These are phyloP conservation scores for Tritrichomonas musculus DNA, from an alignment of 208 protist species.

Conservation along the genomic window DNA sequence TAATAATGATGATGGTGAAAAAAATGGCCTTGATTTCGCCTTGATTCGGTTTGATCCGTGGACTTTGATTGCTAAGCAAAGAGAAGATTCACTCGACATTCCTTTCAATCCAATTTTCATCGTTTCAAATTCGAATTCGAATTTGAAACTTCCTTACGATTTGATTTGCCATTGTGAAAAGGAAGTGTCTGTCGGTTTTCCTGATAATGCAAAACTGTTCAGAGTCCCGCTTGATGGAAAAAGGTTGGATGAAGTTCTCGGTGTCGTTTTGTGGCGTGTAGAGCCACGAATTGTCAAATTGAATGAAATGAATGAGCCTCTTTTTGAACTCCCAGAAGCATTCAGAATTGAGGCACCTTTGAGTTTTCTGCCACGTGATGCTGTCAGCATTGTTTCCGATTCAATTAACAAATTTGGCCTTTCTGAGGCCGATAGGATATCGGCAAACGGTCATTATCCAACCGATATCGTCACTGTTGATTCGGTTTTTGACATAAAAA, in stretches of 20 bases:
- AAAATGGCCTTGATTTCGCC: not conserved
- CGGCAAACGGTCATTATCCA: not conserved
- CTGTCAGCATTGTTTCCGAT: not conserved
- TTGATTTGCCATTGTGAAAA: not conserved
- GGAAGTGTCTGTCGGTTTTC: not conserved
- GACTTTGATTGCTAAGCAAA: not conserved
- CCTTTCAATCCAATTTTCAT: not conserved
- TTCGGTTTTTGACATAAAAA: not conserved
- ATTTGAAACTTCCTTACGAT: too few relatives aligned
- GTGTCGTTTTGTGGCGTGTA: not conserved
- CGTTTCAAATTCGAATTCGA: too few relatives aligned
- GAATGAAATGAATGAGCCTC: not conserved
- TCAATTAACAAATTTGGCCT: not conserved
- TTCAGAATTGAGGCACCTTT: not conserved
- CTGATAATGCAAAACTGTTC: not conserved
- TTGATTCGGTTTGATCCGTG: not conserved
- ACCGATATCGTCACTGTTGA: not conserved
- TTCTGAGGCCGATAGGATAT: not conserved
- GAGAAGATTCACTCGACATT: not conserved
- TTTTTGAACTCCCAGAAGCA: not conserved
- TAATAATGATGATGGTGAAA: not conserved
- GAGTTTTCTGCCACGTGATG: not conserved
- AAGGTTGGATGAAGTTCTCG: not conserved
- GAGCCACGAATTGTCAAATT: not conserved
- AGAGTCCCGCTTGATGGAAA: not conserved